A percentile compares a stretch with the other conserved stretches of the same genome.
phyloP scores from a whole-genome alignment of 345 rosid species.

The Gossypium sturtianum region DNA sequence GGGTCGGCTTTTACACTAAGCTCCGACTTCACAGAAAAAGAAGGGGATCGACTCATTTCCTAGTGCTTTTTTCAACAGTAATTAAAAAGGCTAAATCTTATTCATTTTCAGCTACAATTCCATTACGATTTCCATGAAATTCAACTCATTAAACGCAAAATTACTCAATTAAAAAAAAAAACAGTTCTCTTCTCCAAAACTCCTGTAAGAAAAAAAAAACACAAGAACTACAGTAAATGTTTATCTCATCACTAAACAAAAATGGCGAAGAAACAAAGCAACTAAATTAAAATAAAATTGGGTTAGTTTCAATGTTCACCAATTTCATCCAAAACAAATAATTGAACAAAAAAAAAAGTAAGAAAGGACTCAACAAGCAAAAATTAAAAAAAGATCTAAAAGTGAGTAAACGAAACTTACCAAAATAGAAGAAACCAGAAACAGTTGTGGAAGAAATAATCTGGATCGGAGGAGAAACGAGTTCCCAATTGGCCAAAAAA shows the following conservation, averaged over 20 bases:
- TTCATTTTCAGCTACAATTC: conserved; percentile 20
- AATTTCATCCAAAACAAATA: background rate
- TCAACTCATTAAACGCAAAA: background rate
- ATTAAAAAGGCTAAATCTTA: conserved; percentile 23
- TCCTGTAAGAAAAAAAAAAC: background rate
- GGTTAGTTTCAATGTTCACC: background rate
- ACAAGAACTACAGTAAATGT: background rate
- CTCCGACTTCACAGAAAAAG: conserved; percentile 72
- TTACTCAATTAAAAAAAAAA: background rate
- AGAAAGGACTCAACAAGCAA: background rate
- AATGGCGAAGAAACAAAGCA: background rate
- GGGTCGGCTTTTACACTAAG: conserved; percentile 53
- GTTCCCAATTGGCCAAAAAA: conserved; percentile 17
- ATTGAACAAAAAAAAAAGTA: background rate
- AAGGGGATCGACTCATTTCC: conserved; percentile 89
- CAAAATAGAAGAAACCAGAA: conserved; percentile 22
- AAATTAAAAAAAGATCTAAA: conserved; percentile 21
- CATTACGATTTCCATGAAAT: background rate
- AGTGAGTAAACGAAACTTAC: conserved; percentile 22
- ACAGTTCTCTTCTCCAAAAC: background rate
- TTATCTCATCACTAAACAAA: background rate
- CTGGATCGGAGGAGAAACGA: conserved; percentile 15
- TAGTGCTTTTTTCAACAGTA: conserved; percentile 21
- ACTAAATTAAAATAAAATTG: background rate
- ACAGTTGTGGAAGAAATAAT: conserved; percentile 15